Conservation (phyloP, 2,329 filamentous ascomycete species). For the Claviceps cyperi region DNA sequence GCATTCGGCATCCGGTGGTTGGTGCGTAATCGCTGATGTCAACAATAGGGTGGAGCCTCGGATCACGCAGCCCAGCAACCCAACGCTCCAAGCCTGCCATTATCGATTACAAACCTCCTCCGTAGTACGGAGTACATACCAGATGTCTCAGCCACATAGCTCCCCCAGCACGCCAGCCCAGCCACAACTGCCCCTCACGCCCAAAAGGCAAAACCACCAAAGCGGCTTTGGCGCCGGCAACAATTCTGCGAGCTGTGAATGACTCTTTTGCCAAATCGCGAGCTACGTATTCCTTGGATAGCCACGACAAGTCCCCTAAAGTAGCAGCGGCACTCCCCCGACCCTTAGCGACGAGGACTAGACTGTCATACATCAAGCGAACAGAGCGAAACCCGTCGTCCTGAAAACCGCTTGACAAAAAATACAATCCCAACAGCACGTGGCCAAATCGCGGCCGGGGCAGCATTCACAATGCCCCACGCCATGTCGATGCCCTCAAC, state of each 20-base stretch:
- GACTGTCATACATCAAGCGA: neutral
- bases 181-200: slow-evolving; percentile 2
- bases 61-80: slow-evolving; percentile 6
- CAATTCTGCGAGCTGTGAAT: slow-evolving; percentile 4
- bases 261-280: slow-evolving; percentile 4
- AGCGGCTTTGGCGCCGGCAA: neutral
- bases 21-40: slow-evolving; percentile 6
- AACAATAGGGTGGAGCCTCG: slow-evolving; percentile 8
- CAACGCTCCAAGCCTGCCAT: neutral
- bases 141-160: neutral
- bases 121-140: too few species aligned
- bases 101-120: neutral
- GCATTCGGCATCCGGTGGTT: neutral
- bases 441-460: neutral
- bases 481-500: slow-evolving; percentile 57
- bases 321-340: neutral
- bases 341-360: neutral
- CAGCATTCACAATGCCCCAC: slow-evolving; percentile 48
- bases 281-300: neutral
- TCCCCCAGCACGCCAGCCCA: neutral
- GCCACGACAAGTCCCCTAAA: neutral
- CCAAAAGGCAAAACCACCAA: neutral
- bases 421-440: neutral
- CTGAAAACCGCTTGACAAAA: neutral
- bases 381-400: neutral